These are phyloP conservation scores for Colletotrichum sp. DNA, from an alignment of 2,329 filamentous ascomycete species.

Conservation along the genomic window DNA sequence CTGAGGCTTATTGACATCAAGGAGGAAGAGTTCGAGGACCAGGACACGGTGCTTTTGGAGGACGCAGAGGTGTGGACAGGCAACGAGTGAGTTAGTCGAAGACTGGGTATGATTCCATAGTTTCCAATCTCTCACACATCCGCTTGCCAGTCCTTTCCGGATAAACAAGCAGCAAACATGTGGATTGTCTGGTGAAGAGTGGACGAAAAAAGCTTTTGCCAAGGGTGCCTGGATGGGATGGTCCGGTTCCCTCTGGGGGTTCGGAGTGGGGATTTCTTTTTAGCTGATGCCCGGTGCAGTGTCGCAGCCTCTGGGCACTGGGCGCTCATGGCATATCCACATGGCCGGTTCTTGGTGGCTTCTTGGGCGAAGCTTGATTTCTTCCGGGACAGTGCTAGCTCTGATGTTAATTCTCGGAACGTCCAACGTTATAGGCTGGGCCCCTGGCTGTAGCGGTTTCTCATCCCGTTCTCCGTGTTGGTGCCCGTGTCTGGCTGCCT, in stretches of 20 bases:
- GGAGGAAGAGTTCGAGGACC: conserved; percentile 20
- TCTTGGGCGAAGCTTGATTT: background rate
- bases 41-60: background rate
- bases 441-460: background rate
- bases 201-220: conserved; percentile 20
- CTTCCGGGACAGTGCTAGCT: background rate
- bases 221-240: conserved; percentile 3
- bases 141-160: background rate
- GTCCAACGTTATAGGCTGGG: background rate
- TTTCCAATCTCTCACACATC: background rate
- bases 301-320: background rate
- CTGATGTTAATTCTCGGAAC: background rate
- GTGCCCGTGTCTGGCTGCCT: conserved; percentile 3
- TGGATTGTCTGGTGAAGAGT: background rate
- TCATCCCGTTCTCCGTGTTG: background rate
- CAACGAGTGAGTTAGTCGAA: background rate
- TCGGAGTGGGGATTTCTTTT: background rate
- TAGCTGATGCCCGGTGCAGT: background rate
- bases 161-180: background rate
- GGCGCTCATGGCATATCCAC: background rate
- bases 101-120: background rate
- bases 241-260: background rate
- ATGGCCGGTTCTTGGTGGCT: background rate
- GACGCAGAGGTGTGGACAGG: background rate
- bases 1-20: conserved; percentile 9